A percentile compares a stretch with the other conserved stretches of the same genome.
Conservation (phyloP, 2,329 filamentous ascomycete species). For the Talaromyces sp. region DNA sequence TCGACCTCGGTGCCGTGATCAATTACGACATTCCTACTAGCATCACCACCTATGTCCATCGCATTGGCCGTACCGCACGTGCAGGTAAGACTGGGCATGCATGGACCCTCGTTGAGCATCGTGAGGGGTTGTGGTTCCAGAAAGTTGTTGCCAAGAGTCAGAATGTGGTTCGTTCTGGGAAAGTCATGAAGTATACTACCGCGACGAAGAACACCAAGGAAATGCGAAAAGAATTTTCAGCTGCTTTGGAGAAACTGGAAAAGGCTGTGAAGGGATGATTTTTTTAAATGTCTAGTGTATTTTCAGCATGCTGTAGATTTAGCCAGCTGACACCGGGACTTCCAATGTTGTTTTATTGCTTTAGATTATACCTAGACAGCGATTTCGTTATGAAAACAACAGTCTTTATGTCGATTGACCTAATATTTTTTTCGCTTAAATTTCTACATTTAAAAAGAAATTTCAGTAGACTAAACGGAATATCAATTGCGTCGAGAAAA, state of each 20-base stretch:
- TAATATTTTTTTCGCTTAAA: neutral
- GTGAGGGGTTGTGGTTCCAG: constrained; percentile 89
- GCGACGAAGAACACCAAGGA: constrained; percentile 18
- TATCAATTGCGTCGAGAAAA: neutral
- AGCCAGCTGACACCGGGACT: neutral
- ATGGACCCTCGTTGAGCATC: constrained; percentile 79
- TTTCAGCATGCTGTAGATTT: neutral
- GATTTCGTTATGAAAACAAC: neutral
- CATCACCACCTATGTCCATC: constrained; percentile 79
- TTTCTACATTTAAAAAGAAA: neutral
- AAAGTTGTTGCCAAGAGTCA: constrained; percentile 63
- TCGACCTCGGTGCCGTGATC: constrained; percentile 73
- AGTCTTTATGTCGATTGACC: neutral
- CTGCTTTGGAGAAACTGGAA: constrained; percentile 32
- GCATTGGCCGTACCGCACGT: constrained; percentile 84
- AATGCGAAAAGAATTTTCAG: constrained; percentile 26
- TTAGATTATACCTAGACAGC: neutral
- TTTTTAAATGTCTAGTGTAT: neutral
- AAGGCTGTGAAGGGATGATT: constrained; percentile 27
- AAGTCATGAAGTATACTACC: constrained; percentile 27
- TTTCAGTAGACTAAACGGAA: neutral
- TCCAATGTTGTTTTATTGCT: neutral
- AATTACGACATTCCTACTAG: constrained; percentile 90
- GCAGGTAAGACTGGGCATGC: constrained; percentile 71
- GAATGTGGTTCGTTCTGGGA: constrained; percentile 25